Percentiles rank a stretch among this genome's conserved stretches.
Evolutionary conservation across 352 stramenopile species (phyloP).

Genomic region (Pythium chondricola): DNA sequence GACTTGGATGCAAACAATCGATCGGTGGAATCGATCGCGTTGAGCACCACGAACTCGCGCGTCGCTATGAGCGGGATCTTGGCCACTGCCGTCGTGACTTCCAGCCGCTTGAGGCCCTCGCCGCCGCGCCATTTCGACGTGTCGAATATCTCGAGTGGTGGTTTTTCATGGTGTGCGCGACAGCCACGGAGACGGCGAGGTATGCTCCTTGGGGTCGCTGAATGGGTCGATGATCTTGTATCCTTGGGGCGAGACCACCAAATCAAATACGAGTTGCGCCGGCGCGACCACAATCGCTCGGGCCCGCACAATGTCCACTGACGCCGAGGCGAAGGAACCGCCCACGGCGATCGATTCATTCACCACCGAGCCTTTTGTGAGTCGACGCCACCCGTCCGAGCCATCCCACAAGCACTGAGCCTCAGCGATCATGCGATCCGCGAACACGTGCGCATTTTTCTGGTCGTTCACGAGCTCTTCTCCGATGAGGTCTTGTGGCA

Average conservation of each 20-base stretch:
- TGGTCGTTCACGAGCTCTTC: conserved; percentile 22
- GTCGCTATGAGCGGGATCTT: conserved; percentile 16
- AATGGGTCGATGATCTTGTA: conserved; percentile 30
- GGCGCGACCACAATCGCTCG: conserved; percentile 9
- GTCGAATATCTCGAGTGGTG: conserved; percentile 21
- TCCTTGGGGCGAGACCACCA: conserved; percentile 19
- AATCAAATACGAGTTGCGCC: conserved; percentile 24
- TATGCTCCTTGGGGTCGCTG: conserved; percentile 23
- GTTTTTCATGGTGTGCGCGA: conserved; percentile 20
- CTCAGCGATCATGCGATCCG: conserved; percentile 22
- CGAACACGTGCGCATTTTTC: conserved; percentile 18
- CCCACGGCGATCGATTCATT: conserved; percentile 23
- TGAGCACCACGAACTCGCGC: conserved; percentile 25
- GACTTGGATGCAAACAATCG: conserved; percentile 19
- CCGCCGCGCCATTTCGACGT: conserved; percentile 16
- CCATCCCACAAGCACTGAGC: conserved; percentile 19
- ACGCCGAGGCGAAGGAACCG: conserved; percentile 17
- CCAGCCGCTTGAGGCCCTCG: conserved; percentile 19
- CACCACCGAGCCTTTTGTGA: conserved; percentile 9
- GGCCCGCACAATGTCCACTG: conserved; percentile 20
- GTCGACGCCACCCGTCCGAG: not conserved
- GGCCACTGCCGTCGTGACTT: conserved; percentile 13
- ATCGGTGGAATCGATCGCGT: conserved; percentile 14
- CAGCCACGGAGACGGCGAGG: too few species aligned
- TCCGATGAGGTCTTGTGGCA: conserved; percentile 15